Conservation (phyloP, 768 basidiomycete genomes). For the Kwoniella botswanensis region DNA sequence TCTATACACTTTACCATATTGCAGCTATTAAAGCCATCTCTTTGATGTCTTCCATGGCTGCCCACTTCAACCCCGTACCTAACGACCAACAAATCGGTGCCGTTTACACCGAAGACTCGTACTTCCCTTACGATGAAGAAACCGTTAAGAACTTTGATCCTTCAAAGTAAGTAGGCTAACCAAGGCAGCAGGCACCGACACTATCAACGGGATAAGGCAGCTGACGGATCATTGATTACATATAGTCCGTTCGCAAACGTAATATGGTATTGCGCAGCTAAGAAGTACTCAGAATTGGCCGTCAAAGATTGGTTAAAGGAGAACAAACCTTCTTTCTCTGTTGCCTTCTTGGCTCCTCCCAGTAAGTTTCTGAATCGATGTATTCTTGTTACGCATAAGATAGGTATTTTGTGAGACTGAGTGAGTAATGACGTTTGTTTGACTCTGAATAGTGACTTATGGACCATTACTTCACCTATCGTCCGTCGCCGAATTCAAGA, state of each 20-base stretch:
- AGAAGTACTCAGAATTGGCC: conserved; percentile 46
- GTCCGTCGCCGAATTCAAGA: neutral
- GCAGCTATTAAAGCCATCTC: conserved; percentile 21
- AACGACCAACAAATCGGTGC: conserved; percentile 27
- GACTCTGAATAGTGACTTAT: conserved; percentile 3
- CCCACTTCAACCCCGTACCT: conserved; percentile 18
- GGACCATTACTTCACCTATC: conserved; percentile 3
- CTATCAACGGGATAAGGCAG: too few species aligned
- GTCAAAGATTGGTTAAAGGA: conserved; percentile 33
- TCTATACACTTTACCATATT: neutral
- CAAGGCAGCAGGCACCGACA: too few species aligned
- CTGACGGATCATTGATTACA: neutral
- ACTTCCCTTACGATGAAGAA: conserved; percentile 37
- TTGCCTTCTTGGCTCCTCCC: conserved; percentile 43
- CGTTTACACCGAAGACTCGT: conserved; percentile 48
- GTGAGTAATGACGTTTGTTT: too few species aligned
- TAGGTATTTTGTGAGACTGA: too few species aligned
- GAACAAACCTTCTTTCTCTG: conserved; percentile 26
- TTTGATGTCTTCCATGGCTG: conserved; percentile 22
- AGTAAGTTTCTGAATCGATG: conserved; percentile 24
- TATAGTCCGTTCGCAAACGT: conserved; percentile 6
- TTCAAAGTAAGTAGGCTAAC: conserved; percentile 26
- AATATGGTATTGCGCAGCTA: conserved; percentile 48
- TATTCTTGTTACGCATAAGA: too few species aligned
- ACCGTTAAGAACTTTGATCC: conserved; percentile 15